phyloP scores from a whole-genome alignment of 179 eudicot genomes.

The Heliamphora pulchella region DNA sequence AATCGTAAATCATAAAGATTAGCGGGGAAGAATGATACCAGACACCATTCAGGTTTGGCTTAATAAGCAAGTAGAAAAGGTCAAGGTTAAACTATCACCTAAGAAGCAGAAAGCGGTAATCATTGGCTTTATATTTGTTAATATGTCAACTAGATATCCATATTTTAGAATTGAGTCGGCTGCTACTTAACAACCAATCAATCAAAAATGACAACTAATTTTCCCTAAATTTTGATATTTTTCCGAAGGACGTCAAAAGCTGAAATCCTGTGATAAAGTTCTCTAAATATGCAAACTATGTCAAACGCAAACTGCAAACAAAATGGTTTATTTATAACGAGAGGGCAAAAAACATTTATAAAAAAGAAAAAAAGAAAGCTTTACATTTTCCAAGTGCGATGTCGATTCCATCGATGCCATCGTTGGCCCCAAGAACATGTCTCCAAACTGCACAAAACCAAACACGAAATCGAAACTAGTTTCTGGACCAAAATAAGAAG shows the following conservation, averaged over 20 bases:
- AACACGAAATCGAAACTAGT: slow-evolving; percentile 10
- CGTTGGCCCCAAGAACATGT: slow-evolving; percentile 81
- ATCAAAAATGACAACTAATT: not conserved
- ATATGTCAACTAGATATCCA: not conserved
- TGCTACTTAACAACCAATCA: no score
- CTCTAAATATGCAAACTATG: not conserved
- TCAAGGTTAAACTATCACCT: not conserved
- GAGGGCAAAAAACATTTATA: no score
- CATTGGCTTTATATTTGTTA: not conserved
- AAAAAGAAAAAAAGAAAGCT: not conserved
- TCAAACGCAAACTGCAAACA: not conserved
- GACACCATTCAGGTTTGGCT: not conserved
- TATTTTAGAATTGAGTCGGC: not conserved
- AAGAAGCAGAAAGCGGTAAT: not conserved
- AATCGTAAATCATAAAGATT: not conserved
- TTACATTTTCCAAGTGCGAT: slow-evolving; percentile 92
- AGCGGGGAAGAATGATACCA: not conserved
- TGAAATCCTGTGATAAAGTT: not conserved
- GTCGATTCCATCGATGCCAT: slow-evolving; percentile 62
- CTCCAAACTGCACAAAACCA: slow-evolving; percentile 72
- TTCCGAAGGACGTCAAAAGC: not conserved
- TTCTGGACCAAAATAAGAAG: slow-evolving; percentile 7
- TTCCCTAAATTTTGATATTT: not conserved
- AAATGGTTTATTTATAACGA: not conserved
- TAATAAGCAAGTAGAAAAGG: not conserved